Conservation (phyloP, 1,284 basidiomycete genomes). For the Anthracocystis panici-leucophaei region DNA sequence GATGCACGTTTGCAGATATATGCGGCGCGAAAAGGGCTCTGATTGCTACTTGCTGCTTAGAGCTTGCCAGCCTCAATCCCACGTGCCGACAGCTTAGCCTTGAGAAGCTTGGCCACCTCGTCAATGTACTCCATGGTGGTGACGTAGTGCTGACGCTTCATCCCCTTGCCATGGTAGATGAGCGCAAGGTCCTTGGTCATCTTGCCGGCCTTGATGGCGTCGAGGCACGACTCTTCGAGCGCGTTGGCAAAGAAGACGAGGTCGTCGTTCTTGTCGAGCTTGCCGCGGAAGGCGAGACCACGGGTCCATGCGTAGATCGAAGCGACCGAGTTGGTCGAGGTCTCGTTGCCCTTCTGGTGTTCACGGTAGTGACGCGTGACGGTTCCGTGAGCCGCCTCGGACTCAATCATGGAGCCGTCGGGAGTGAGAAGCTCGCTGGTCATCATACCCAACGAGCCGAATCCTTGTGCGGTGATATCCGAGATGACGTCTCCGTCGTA, state of each 20-base stretch:
- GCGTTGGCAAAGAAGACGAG: slow-evolving; percentile 82
- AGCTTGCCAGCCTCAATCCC: slow-evolving; percentile 65
- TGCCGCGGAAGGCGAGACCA: slow-evolving; percentile 87
- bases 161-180: slow-evolving; percentile 87
- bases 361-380: slow-evolving; percentile 93
- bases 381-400: slow-evolving; percentile 74
- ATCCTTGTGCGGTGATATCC: slow-evolving; percentile 74
- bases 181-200: slow-evolving; percentile 95
- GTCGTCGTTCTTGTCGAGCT: slow-evolving; percentile 85
- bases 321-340: slow-evolving; percentile 92
- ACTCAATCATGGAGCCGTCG: slow-evolving; percentile 88
- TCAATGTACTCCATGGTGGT: slow-evolving; percentile 67
- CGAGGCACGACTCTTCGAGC: slow-evolving; percentile 88
- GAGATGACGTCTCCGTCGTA: slow-evolving; percentile 64
- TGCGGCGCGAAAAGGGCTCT: not conserved
- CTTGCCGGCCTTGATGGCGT: slow-evolving; percentile 90
- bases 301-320: slow-evolving; percentile 99
- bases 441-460: slow-evolving; percentile 97
- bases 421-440: slow-evolving; percentile 96
- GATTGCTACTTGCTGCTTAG: slow-evolving; percentile 19
- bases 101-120: slow-evolving; percentile 60
- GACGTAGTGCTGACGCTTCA: slow-evolving; percentile 68
- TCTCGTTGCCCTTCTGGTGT: slow-evolving; percentile 91
- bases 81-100: slow-evolving; percentile 46
- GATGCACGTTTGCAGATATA: not conserved